Base-by-base conservation (phyloP, 2,329 filamentous ascomycete genomes). In the Bipolaris gigantea region DNA sequence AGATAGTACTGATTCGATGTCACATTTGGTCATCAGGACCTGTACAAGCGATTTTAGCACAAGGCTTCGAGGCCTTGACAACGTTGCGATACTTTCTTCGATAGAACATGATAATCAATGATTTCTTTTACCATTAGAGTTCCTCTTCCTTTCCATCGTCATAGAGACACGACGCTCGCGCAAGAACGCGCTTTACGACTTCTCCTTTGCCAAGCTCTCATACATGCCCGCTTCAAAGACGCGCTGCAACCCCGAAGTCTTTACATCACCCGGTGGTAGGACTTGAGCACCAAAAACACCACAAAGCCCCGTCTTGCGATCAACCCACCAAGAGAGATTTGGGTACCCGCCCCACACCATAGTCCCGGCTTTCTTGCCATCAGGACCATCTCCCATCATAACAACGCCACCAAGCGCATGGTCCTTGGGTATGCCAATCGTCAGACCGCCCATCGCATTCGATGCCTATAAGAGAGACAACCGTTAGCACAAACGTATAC, bases 301-400 rank as follows among this genome's bases (percentile, higher is more conserved):
- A 43, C 61, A 64, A 7, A 75, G 38, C 5, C 67, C 71, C 0
- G 65, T 55, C 41, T 67, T 65, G 6, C 63, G 71, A 53, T 75
- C 73, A 16, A 70, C 50, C 57, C 67, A 73, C 69, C 72, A 73
- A 2, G 56, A 60, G 46, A 73, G 48, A 48, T 73, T 73, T 15
- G 72, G 72, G 11, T 64, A 48, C 1, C 71, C 72, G 34, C 65
- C 65, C 71, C 70, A 73, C 8, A 67, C 32, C 72, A 73, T 65
- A 0, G 72, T 70, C 2, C 69, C 63, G 4, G 55, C 55, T 21
- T 54, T 61, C 55, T 58, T 70, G 23, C 69, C 69, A 30, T 63
- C 65, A 0, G 59, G 53, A 2, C 53, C 39, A 34, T 72, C 69
- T 1, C 48, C 53, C 3, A 48, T 35, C 5, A 66, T 35, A 11